phyloP scores from a whole-genome alignment of 2,329 filamentous ascomycete genomes.

The Massarina eburnea region DNA sequence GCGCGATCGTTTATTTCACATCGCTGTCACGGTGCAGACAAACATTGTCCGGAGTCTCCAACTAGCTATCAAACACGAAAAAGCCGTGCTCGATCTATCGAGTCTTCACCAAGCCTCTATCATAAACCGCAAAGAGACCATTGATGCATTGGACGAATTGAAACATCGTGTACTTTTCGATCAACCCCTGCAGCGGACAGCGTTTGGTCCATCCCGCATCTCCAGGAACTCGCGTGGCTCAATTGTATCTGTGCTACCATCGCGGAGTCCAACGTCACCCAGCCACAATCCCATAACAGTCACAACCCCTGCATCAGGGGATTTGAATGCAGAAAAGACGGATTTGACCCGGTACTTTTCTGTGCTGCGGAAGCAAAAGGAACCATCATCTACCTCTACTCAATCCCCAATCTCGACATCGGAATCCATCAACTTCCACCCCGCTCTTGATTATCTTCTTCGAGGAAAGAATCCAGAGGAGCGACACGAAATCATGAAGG shows the following conservation, averaged over 20 bases:
- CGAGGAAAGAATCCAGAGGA: slow-evolving; percentile 20
- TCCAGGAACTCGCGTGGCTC: slow-evolving; percentile 7
- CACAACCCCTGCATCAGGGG: slow-evolving; percentile 14
- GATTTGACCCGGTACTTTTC: slow-evolving; percentile 27
- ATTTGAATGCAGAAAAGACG: slow-evolving; percentile 17
- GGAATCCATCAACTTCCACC: slow-evolving; percentile 17
- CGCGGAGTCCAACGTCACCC: slow-evolving; percentile 16
- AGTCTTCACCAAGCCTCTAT: slow-evolving; percentile 42
- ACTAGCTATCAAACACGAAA: slow-evolving; percentile 38
- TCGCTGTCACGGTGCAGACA: slow-evolving; percentile 44
- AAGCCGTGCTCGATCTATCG: slow-evolving; percentile 37
- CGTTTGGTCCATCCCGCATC: not conserved
- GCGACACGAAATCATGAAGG: slow-evolving; percentile 28
- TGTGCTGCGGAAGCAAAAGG: slow-evolving; percentile 17
- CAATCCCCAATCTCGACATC: slow-evolving; percentile 7
- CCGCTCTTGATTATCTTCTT: slow-evolving; percentile 25
- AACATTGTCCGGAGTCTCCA: slow-evolving; percentile 45
- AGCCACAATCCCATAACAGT: slow-evolving; percentile 23
- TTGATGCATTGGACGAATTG: slow-evolving; percentile 38
- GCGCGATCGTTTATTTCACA: slow-evolving; percentile 40
- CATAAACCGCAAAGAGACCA: slow-evolving; percentile 36
- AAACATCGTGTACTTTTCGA: slow-evolving; percentile 39
- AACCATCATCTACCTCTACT: not conserved
- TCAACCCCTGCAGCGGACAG: slow-evolving; percentile 21
- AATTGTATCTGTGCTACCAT: slow-evolving; percentile 15